Evolutionary conservation across 176 grass and related monocot genomes (phyloP).

Genomic region (Eremochloa ophiuroides): DNA sequence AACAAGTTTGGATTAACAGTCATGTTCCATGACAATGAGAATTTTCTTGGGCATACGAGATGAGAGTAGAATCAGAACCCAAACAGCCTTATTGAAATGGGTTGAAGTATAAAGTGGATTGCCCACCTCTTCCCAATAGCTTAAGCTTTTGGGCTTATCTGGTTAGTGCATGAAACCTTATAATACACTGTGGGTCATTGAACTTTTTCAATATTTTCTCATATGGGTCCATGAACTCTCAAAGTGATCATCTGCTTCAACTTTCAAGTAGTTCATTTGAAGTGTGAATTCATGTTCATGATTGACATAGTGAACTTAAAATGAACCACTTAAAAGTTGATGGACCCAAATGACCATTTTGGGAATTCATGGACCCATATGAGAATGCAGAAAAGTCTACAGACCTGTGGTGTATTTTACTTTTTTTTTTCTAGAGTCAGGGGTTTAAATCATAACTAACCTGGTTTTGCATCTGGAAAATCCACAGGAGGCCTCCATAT

Average conservation of each 20-base stretch:
- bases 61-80: constrained; percentile 2
- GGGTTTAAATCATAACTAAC: constrained; percentile 26
- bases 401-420: neutral
- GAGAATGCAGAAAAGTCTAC: neutral
- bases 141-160: no score
- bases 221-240: no score
- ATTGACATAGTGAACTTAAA: no score
- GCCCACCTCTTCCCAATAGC: no score
- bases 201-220: no score
- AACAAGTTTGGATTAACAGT: neutral
- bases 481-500: constrained; percentile 47
- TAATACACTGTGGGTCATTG: no score
- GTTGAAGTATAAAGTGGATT: no score
- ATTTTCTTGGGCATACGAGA: neutral
- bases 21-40: neutral
- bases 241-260: no score
- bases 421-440: neutral
- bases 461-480: constrained; percentile 81
- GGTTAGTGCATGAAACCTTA: no score
- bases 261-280: no score
- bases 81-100: neutral
- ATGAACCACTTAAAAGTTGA: neutral
- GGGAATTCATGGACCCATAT: neutral
- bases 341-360: neutral
- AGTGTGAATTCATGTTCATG: no score